Percentiles rank a stretch among this genome's conserved stretches.
These are phyloP conservation scores for Solanum piurae DNA, from an alignment of 257 asterid species.

Conservation along the genomic window DNA sequence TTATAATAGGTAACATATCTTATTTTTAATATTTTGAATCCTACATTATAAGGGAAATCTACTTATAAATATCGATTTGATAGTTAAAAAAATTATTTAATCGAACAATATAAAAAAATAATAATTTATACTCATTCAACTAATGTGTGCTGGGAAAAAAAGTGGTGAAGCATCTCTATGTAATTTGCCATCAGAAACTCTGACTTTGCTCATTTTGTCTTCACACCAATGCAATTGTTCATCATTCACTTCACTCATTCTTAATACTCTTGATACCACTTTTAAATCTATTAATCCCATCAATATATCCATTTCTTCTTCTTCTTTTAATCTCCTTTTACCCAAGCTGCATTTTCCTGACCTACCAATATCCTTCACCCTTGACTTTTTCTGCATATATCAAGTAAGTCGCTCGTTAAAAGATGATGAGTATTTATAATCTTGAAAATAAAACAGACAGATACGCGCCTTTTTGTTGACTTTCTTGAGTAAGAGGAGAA, in stretches of 20 bases:
- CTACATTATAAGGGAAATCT: not conserved
- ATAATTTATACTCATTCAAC: not conserved
- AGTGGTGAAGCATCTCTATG: conserved; percentile 84
- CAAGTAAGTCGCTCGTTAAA: not conserved
- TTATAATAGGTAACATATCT: too few species aligned
- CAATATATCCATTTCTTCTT: conserved; percentile 54
- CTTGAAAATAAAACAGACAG: not conserved
- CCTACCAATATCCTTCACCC: conserved; percentile 47
- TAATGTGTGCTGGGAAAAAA: conserved; percentile 68
- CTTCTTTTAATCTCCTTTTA: conserved; percentile 32
- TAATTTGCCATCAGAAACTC: conserved; percentile 59
- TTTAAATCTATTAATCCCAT: conserved; percentile 71
- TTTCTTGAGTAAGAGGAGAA: conserved; percentile 53
- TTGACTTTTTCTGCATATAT: conserved; percentile 37
- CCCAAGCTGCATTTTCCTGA: conserved; percentile 41
- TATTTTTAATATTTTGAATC: not conserved
- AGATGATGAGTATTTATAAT: not conserved
- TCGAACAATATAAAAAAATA: not conserved
- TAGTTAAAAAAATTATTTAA: not conserved
- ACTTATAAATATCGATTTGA: not conserved
- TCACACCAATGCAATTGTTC: conserved; percentile 90
- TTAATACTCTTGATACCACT: conserved; percentile 72
- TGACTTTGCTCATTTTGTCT: conserved; percentile 79
- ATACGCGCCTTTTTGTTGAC: conserved; percentile 51
- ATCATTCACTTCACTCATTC: conserved; percentile 61